Base-by-base conservation (phyloP, 176 grass and related monocot species). In the Zoysia japonica region DNA sequence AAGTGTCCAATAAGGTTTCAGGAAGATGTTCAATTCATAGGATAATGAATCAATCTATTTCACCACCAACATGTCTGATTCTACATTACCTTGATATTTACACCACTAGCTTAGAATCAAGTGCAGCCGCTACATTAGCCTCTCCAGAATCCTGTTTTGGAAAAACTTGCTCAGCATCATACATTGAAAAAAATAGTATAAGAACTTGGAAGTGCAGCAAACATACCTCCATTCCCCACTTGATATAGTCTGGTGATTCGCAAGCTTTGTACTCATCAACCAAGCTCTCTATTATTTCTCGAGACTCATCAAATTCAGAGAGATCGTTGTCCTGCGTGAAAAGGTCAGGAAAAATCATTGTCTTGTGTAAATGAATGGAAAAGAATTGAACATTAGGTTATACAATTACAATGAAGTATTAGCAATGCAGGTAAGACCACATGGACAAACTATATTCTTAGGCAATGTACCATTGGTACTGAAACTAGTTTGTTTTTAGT, bases 161-260 rank as follows among this genome's bases (percentile, higher is more conserved):
- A 38, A 70, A 7, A 82, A 45, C 65, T 47, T 63, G 17, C 47
- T 87, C 61, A 84, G 65, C 16, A 84, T 70, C 53, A 60, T 56
- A n/a, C 5, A 28, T 54, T 61, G 83, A 28, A 20, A 47, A 66
- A 17, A 1, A 65, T 17, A 28, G 28, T 43, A 76, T 11, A 49
- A 46, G 14, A 83, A 28, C 54, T 39, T 60, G 0, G 61, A 79
- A 67, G 60, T 74, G 39, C 19, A 83, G 42, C 43, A 73, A 66
- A 56, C n/a, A 75, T 91, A 99, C 96, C 88, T 99, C 90, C 96
- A 99, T 95, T 80, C 96, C 96, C 96, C 96, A 99, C 87, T 99
- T 99, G 38, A 99, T 99, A 65, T 99, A 95, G 72, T 99, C 96
- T 79, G 96, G 92, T 19, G 96, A 99, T 67, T 99, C 96, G 1